Conservation (phyloP, 345 rosid genomes). For the Hypericum perforatum region DNA sequence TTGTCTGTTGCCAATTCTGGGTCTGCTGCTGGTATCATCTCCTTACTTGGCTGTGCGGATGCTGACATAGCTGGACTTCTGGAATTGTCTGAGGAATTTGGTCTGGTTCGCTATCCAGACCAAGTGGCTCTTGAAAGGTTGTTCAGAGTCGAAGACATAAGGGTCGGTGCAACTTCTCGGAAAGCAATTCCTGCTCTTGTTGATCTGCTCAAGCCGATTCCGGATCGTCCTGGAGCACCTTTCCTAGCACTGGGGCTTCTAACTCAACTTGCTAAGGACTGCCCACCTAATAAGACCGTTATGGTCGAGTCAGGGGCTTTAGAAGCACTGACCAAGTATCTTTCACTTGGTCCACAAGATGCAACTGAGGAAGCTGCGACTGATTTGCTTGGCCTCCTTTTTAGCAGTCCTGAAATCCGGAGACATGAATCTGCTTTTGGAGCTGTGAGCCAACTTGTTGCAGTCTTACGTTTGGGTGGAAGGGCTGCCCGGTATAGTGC, state of each 20-base stretch:
- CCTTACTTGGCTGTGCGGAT: conserved; percentile 94
- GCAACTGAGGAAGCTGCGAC: conserved; percentile 99
- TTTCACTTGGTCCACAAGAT: conserved; percentile 97
- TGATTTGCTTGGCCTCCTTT: conserved; percentile 76
- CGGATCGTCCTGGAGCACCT: conserved; percentile 99
- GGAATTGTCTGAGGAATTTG: conserved; percentile 74
- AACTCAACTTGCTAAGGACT: conserved; percentile 89
- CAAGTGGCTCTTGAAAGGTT: conserved; percentile 97
- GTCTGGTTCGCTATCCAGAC: conserved; percentile 76
- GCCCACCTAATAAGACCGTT: conserved; percentile 72
- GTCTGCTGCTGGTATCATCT: conserved; percentile 85
- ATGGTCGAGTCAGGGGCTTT: conserved; percentile 98
- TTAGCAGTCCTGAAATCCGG: conserved; percentile 86
- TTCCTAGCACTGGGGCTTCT: conserved; percentile 77
- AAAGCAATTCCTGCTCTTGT: conserved; percentile 96
- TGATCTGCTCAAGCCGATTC: conserved; percentile 97
- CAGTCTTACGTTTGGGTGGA: conserved; percentile 94
- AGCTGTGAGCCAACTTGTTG: conserved; percentile 91
- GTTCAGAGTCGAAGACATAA: conserved; percentile 97
- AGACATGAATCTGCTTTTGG: conserved; percentile 95
- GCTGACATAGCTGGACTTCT: conserved; percentile 77
- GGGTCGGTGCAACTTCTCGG: conserved; percentile 94
- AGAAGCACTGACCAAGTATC: conserved; percentile 91
- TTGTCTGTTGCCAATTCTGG: conserved; percentile 97
- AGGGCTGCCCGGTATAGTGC: conserved; percentile 95